Conservation (phyloP, 2,329 filamentous ascomycete genomes). For the Pyrenophora graminea region DNA sequence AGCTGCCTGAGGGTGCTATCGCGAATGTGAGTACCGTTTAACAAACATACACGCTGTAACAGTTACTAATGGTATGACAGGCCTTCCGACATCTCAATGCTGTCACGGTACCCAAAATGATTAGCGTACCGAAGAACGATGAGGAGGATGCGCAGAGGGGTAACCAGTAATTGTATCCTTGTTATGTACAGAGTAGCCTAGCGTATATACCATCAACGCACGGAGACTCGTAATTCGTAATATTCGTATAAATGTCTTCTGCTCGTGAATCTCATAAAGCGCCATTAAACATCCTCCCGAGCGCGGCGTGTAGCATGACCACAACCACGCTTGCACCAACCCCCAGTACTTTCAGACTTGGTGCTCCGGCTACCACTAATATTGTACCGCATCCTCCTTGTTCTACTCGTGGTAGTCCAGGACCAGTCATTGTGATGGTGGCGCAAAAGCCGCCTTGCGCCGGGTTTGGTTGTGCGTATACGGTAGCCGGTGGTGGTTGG, state of each 20-base stretch:
- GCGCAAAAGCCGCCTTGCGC: conserved; percentile 42
- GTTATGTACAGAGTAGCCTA: conserved; percentile 14
- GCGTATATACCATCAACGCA: conserved; percentile 8
- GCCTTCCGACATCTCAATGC: conserved; percentile 59
- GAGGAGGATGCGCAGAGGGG: conserved; percentile 57
- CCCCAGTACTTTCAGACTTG: conserved; percentile 23
- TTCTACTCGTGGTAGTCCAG: conserved; percentile 39
- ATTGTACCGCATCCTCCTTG: conserved; percentile 46
- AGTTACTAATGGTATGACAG: conserved; percentile 45
- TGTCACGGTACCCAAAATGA: conserved; percentile 56
- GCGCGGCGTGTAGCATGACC: conserved; percentile 29
- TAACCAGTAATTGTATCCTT: conserved; percentile 36
- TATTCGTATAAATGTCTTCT: conserved; percentile 21
- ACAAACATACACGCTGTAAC: conserved; percentile 8
- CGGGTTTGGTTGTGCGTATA: conserved; percentile 29
- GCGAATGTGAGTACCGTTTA: conserved; percentile 53
- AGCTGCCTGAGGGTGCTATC: conserved; percentile 56
- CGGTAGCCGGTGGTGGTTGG: conserved; percentile 30
- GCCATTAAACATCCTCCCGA: conserved; percentile 35
- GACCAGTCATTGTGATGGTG: conserved; percentile 44
- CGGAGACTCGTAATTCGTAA: conserved; percentile 29
- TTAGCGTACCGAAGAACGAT: conserved; percentile 58
- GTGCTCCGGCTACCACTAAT: conserved; percentile 37
- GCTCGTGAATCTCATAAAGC: conserved; percentile 5
- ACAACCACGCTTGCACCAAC: conserved; percentile 22